Conservation (phyloP, 2,329 filamentous ascomycete species). For the Pseudogymnoascus sp. region DNA sequence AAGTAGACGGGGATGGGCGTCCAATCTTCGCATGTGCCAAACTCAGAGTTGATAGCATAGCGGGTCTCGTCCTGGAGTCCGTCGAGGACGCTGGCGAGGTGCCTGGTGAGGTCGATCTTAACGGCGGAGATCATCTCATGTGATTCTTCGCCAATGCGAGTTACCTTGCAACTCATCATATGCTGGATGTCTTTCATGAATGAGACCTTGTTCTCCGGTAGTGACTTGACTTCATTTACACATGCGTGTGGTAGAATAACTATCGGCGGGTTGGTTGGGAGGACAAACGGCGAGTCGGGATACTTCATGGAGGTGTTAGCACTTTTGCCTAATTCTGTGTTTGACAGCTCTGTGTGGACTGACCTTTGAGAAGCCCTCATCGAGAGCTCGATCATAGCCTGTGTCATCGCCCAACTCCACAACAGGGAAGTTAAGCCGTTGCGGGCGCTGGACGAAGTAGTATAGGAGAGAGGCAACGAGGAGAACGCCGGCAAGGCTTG, state of each 20-base stretch:
- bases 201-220: constrained; percentile 11
- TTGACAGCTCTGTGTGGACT: neutral
- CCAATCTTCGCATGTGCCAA: constrained; percentile 26
- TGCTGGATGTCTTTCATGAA: constrained; percentile 14
- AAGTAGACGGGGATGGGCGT: constrained; percentile 22
- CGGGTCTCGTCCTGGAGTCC: constrained; percentile 12
- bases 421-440: neutral
- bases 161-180: constrained; percentile 17
- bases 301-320: constrained; percentile 2
- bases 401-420: neutral
- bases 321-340: neutral
- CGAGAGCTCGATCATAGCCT: neutral
- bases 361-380: neutral
- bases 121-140: constrained; percentile 1
- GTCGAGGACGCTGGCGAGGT: constrained; percentile 10
- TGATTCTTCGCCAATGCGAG: constrained; percentile 17
- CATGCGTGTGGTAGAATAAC: constrained; percentile 14
- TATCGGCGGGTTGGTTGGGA: neutral
- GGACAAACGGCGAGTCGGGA: constrained; percentile 12
- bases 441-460: neutral
- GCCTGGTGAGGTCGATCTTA: constrained; percentile 13
- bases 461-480: neutral
- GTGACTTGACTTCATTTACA: constrained; percentile 11
- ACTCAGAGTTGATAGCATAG: constrained; percentile 9
- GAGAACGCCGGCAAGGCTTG: neutral